A percentile compares a stretch with the other conserved stretches of the same genome.
Evolutionary conservation across 2,329 filamentous ascomycete genomes (phyloP).

Genomic region (Cladophialophora chaetospira): DNA sequence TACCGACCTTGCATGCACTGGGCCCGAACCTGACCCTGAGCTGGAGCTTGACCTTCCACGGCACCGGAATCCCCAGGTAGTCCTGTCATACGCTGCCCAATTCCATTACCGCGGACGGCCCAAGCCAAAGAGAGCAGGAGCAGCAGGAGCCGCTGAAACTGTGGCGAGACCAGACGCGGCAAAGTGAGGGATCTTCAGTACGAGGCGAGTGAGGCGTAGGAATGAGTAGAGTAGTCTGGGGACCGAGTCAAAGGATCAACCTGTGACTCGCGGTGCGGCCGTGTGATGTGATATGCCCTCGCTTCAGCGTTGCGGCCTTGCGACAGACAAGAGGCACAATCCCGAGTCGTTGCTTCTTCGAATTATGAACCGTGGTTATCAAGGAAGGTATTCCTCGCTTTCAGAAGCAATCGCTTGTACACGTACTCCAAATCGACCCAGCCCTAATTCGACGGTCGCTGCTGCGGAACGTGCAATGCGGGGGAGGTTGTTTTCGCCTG

Average conservation of each 20-base stretch:
- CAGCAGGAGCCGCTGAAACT: background rate
- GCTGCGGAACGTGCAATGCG: conserved; percentile 8
- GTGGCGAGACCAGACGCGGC: background rate
- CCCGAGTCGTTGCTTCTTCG: background rate
- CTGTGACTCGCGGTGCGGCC: conserved; percentile 9
- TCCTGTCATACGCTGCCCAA: conserved; percentile 28
- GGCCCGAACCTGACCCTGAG: conserved; percentile 15
- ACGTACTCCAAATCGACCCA: conserved; percentile 9
- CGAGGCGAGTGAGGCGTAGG: conserved; percentile 17
- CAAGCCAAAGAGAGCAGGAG: conserved; percentile 6
- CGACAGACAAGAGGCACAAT: background rate
- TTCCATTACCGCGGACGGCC: conserved; percentile 25
- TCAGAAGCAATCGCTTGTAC: background rate
- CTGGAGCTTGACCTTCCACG: conserved; percentile 26
- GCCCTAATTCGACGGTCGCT: conserved; percentile 2
- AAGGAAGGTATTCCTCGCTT: background rate
- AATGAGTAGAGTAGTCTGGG: conserved; percentile 5
- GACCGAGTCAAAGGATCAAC: conserved; percentile 8
- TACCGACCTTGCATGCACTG: conserved; percentile 21
- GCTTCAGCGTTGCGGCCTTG: conserved; percentile 9
- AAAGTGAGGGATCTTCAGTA: conserved; percentile 12
- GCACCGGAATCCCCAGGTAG: conserved; percentile 20
- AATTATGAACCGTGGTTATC: background rate
- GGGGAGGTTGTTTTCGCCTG: conserved; percentile 9
- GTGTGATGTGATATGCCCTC: conserved; percentile 12